Conservation (phyloP, 2,329 filamentous ascomycete species). For the Sporothrix variecibatus region DNA sequence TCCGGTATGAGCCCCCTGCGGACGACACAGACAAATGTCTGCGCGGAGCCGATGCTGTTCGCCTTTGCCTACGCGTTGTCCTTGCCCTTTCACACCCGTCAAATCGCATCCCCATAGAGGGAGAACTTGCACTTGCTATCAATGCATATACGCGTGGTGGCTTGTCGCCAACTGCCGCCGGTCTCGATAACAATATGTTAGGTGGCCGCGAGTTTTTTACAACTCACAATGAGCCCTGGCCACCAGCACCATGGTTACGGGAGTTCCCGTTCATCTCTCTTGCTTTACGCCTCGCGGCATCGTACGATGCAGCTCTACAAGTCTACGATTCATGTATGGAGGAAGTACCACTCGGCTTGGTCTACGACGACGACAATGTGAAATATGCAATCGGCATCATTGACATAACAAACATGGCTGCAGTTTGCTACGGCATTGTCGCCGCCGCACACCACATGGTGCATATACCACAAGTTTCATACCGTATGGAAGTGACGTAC, state of each 20-base stretch:
- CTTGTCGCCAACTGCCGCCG: neutral
- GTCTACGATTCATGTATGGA: neutral
- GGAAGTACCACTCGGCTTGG: neutral
- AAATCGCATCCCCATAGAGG: neutral
- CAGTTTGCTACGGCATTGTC: neutral
- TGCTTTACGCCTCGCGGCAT: neutral
- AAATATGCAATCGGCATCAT: neutral
- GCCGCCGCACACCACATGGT: neutral
- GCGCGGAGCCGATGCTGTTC: neutral
- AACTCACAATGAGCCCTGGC: neutral
- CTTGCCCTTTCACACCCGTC: neutral
- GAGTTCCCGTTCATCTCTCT: neutral
- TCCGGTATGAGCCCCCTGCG: neutral
- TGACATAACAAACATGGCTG: neutral
- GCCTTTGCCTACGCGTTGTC: neutral
- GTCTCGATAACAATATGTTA: neutral
- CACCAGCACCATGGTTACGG: neutral
- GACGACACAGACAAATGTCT: neutral
- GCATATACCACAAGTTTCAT: neutral
- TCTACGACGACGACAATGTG: neutral
- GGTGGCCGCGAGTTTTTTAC: neutral
- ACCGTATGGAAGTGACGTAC: neutral
- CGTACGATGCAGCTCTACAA: neutral
- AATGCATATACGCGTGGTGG: neutral
- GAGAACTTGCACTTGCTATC: neutral